Evolutionary conservation across 345 rosid species (phyloP), one percentile per base, ranked within the genome.

Genomic region (Mallotus nudiflorus): DNA sequence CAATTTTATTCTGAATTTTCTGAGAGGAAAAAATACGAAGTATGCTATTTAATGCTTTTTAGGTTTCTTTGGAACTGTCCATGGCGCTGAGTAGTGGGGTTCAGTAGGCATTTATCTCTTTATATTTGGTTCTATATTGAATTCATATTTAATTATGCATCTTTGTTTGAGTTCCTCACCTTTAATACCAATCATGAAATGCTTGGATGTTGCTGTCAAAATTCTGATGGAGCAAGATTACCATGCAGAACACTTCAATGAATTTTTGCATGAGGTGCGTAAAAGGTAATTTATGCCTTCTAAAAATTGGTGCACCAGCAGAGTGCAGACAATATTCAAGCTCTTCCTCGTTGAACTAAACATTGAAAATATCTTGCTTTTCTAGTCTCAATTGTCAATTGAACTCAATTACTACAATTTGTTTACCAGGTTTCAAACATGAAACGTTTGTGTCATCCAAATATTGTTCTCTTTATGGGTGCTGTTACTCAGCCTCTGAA

Each of bases 381-480:
- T 52, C 24, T 67, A 11, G 54, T 24, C n/a, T 5, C 33, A 22
- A 40, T 39, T 51, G 56, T 44, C 9, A 35, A 22, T n/a, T 53
- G 31, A 44, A 54, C 14, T 54, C 55, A 39, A 27, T 18, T 28
- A 5, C 28, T 9, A 27, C 12, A 28, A 33, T 68, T 68, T 69
- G 59, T 65, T 53, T n/a, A n/a, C n/a, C n/a, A 75, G 79, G 74
- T 75, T 18, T 51, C 74, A 20, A 65, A 65, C 20, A 75, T 75
- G 79, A 75, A 75, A 58, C 67, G 74, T 27, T 52, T 75, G 71
- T 66, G 79, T 14, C 79, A 75, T 75, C 79, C 79, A 14, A 75
- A 75, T 61, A 75, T 75, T 58, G 75, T 75, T 40, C 79, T 75
- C 40, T 65, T 75, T 58, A 75, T 75, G 79, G 79, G 79, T 63